These are phyloP conservation scores for Trichophaea hybrida DNA, from an alignment of 2,329 filamentous ascomycete species.

Conservation along the genomic window DNA sequence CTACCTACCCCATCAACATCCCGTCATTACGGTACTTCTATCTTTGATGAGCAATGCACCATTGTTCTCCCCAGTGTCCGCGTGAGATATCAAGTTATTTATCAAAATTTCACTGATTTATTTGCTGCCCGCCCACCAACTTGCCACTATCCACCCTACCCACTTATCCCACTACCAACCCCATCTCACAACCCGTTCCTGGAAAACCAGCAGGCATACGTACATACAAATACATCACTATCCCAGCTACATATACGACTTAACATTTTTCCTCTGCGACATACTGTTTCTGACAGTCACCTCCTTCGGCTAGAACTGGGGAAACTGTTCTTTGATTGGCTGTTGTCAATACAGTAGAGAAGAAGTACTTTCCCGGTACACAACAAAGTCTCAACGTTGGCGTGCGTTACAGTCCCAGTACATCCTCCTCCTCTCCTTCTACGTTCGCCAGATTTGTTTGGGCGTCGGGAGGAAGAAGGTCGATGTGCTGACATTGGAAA, in stretches of 20 bases:
- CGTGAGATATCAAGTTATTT: no score
- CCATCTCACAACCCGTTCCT: no score
- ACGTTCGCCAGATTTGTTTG: constrained; percentile 26
- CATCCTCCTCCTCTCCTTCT: constrained; percentile 28
- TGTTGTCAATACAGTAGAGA: not conserved
- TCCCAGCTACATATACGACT: no score
- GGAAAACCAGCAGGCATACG: no score
- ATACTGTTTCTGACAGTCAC: not conserved
- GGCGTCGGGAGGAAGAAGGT: constrained; percentile 27
- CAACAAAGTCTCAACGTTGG: constrained; percentile 22
- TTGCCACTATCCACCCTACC: no score
- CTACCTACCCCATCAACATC: not conserved
- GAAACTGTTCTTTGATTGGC: not conserved
- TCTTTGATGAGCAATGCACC: no score
- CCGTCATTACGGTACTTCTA: not conserved
- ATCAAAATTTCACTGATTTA: no score
- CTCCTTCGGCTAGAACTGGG: not conserved
- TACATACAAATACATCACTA: no score
- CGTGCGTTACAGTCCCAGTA: constrained; percentile 23
- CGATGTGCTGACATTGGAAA: constrained; percentile 25
- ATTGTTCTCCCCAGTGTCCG: no score
- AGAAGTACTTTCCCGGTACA: constrained; percentile 14
- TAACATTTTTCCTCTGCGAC: not conserved
- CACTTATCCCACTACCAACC: no score
- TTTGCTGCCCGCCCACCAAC: no score